These are phyloP conservation scores for Strobilomyces dryophilus DNA, from an alignment of 768 basidiomycete species.

Conservation along the genomic window DNA sequence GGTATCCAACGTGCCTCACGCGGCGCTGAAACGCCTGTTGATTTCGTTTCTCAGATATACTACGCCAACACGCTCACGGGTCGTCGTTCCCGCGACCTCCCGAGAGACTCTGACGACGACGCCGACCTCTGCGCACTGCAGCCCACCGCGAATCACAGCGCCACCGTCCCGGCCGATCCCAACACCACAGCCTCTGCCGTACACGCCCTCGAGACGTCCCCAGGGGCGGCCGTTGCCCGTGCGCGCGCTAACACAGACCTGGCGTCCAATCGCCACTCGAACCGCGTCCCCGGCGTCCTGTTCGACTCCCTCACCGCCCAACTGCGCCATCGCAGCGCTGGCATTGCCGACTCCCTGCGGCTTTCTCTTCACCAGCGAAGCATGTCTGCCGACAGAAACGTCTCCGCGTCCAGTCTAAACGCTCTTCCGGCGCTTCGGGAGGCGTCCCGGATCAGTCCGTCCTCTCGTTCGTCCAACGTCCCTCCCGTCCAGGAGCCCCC, in stretches of 20 bases:
- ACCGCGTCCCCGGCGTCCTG: constrained; percentile 6
- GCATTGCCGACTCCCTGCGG: constrained; percentile 2
- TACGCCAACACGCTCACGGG: constrained; percentile 89
- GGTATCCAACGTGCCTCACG: too few relatives aligned
- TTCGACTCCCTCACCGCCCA: constrained; percentile 8
- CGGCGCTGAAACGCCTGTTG: too few relatives aligned
- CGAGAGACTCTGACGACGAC: constrained; percentile 60
- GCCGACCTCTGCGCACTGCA: constrained; percentile 51
- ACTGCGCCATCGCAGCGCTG: constrained; percentile 21
- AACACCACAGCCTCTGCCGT: background rate
- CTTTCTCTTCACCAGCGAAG: background rate
- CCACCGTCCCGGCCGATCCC: background rate
- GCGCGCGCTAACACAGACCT: constrained; percentile 28
- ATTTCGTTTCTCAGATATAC: constrained; percentile 74
- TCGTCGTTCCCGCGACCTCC: constrained; percentile 74
- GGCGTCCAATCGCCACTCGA: constrained; percentile 2
- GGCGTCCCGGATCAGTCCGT: constrained; percentile 5
- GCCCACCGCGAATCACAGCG: constrained; percentile 38
- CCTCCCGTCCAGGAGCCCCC: constrained; percentile 3
- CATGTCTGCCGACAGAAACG: constrained; percentile 1
- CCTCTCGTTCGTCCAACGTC: constrained; percentile 1
- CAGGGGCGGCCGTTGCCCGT: constrained; percentile 4
- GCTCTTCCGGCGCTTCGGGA: background rate
- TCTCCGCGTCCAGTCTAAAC: background rate
- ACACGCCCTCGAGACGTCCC: background rate